A percentile compares a stretch with the other conserved stretches of the same genome.
Evolutionary conservation across 2,329 filamentous ascomycete genomes (phyloP).

Genomic region (Eurotiales sp.): DNA sequence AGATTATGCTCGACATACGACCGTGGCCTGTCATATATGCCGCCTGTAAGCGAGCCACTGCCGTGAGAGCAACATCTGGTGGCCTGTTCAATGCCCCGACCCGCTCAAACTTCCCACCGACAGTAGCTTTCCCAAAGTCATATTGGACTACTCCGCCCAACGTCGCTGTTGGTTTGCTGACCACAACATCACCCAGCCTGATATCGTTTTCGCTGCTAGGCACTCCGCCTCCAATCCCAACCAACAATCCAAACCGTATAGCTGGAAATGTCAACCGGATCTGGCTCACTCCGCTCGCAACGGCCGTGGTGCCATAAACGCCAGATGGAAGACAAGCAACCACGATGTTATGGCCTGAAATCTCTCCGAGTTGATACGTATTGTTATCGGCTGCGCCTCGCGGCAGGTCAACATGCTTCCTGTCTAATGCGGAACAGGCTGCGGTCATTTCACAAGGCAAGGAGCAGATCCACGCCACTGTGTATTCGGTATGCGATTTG

Average conservation of each 20-base stretch:
- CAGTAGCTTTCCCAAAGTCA: background rate
- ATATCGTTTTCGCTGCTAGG: slow-evolving; percentile 12
- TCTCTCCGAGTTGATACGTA: background rate
- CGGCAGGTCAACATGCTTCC: background rate
- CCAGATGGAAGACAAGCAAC: background rate
- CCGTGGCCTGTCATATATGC: background rate
- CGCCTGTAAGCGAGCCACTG: background rate
- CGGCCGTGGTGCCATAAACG: background rate
- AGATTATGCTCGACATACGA: background rate
- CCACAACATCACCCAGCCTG: slow-evolving; percentile 22
- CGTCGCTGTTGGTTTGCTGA: background rate
- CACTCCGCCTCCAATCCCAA: slow-evolving; percentile 29
- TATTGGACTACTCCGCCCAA: background rate
- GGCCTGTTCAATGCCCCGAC: background rate
- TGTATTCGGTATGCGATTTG: background rate
- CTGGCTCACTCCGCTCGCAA: slow-evolving; percentile 18
- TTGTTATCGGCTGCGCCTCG: background rate
- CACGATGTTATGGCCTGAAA: background rate
- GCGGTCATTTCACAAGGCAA: background rate
- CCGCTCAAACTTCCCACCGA: background rate
- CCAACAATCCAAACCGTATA: slow-evolving; percentile 24
- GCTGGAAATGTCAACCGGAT: slow-evolving; percentile 24
- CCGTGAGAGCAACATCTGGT: background rate
- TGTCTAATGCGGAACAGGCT: background rate
- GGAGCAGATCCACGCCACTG: background rate